Percentiles rank a stretch among this genome's conserved stretches.
phyloP scores from a whole-genome alignment of 495 filamentous ascomycete species.

The Haplographium delicatum region DNA sequence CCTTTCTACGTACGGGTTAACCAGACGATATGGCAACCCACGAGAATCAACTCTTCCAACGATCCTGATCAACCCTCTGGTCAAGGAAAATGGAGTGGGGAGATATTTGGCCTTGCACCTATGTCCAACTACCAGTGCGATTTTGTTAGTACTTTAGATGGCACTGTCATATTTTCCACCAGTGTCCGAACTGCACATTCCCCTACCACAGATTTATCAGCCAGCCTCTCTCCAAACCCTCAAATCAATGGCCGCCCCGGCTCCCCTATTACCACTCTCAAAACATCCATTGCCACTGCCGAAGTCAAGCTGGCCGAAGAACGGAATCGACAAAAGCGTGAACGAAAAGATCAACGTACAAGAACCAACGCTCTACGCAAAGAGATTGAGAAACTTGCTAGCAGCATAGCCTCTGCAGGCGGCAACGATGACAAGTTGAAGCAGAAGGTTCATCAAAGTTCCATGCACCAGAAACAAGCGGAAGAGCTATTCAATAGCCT shows the following conservation, averaged over 20 bases:
- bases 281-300: conserved; percentile 76
- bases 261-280: conserved; percentile 85
- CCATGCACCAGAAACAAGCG: conserved; percentile 76
- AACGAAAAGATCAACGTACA: conserved; percentile 74
- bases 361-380: conserved; percentile 64
- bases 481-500: conserved; percentile 65
- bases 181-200: conserved; percentile 75
- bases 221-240: conserved; percentile 23
- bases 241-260: conserved; percentile 67
- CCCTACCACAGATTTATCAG: conserved; percentile 57
- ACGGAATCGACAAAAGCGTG: conserved; percentile 65
- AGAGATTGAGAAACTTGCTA: conserved; percentile 71
- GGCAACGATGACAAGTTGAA: conserved; percentile 77
- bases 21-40: conserved; percentile 82
- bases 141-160: conserved; percentile 70
- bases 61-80: conserved; percentile 33
- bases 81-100: conserved; percentile 63
- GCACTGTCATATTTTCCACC: conserved; percentile 67
- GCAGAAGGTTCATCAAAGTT: conserved; percentile 70
- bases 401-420: conserved; percentile 64
- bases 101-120: conserved; percentile 84
- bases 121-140: conserved; percentile 81
- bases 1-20: conserved; percentile 90
- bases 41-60: conserved; percentile 54
- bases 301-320: conserved; percentile 75